Percentiles rank a stretch among this genome's conserved stretches.
These are phyloP conservation scores for Starmerella floricola DNA, from an alignment of 805 yeast species.

Conservation along the genomic window DNA sequence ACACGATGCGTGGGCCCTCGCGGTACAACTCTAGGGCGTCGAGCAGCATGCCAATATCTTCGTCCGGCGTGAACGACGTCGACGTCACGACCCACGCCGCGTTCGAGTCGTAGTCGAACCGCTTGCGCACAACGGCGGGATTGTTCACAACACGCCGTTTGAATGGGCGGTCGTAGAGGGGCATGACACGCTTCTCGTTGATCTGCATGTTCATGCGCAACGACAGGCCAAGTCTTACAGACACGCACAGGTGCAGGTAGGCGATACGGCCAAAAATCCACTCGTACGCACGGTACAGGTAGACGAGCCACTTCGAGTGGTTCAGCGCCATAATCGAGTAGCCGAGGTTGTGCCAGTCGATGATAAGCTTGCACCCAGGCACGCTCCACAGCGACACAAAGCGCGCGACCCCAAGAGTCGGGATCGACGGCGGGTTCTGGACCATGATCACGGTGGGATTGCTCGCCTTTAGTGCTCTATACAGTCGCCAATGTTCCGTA, in stretches of 20 bases:
- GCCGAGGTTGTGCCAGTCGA: slow-evolving; percentile 96
- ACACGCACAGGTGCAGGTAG: slow-evolving; percentile 66
- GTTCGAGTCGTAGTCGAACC: slow-evolving; percentile 36
- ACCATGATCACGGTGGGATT: slow-evolving; percentile 44
- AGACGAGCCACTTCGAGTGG: slow-evolving; percentile 28
- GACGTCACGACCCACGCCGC: slow-evolving; percentile 69
- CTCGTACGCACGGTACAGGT: slow-evolving; percentile 53
- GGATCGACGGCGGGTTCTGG: slow-evolving; percentile 84
- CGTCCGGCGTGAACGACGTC: slow-evolving; percentile 94
- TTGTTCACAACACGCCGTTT: slow-evolving; percentile 45
- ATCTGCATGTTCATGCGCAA: slow-evolving; percentile 47
- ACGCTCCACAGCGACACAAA: slow-evolving; percentile 39
- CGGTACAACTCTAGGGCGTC: slow-evolving; percentile 43
- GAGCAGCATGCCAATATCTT: slow-evolving; percentile 61
- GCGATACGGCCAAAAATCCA: slow-evolving; percentile 48
- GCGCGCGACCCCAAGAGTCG: slow-evolving; percentile 55
- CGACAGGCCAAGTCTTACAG: slow-evolving; percentile 55
- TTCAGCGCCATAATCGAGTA: slow-evolving; percentile 66
- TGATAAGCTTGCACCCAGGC: slow-evolving; percentile 49
- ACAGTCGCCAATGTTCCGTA: slow-evolving; percentile 40
- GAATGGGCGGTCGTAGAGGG: slow-evolving; percentile 74
- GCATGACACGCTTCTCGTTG: slow-evolving; percentile 38
- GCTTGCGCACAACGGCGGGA: slow-evolving; percentile 29
- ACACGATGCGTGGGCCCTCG: slow-evolving; percentile 37
- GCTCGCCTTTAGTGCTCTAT: slow-evolving; percentile 35